These are phyloP conservation scores for Magnolia officinalis DNA, from an alignment of 164 flowering plant species.

Conservation along the genomic window DNA sequence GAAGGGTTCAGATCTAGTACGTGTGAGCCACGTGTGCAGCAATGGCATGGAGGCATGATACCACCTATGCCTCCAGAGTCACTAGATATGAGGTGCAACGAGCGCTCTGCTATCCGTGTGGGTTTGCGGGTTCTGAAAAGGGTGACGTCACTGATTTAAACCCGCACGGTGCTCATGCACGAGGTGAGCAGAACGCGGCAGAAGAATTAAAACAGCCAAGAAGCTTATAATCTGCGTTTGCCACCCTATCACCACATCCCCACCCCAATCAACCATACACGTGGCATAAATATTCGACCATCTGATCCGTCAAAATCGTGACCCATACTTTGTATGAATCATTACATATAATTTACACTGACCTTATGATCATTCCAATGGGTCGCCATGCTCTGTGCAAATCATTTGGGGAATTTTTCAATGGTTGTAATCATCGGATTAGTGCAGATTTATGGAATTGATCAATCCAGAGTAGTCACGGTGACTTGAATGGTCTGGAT, in stretches of 20 bases:
- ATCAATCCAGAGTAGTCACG: too few relatives aligned
- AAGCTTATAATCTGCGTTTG: neutral
- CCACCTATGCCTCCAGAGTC: neutral
- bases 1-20: neutral
- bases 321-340: neutral
- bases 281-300: neutral
- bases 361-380: neutral
- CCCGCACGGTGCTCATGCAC: constrained; percentile 12
- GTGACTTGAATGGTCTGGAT: too few relatives aligned
- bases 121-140: constrained; percentile 2
- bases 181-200: neutral
- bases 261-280: too few relatives aligned
- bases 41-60: neutral
- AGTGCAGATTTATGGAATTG: too few relatives aligned
- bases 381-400: too few relatives aligned
- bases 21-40: neutral
- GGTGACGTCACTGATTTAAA: constrained; percentile 6
- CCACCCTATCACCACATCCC: neutral
- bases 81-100: neutral
- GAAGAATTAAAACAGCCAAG: neutral
- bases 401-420: too few relatives aligned
- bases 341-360: neutral
- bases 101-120: constrained; percentile 5
- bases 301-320: neutral
- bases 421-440: too few relatives aligned